Evolutionary conservation across 768 basidiomycete species (phyloP), one percentile per base, ranked within the genome.

Genomic region (Pluteus cervinus): DNA sequence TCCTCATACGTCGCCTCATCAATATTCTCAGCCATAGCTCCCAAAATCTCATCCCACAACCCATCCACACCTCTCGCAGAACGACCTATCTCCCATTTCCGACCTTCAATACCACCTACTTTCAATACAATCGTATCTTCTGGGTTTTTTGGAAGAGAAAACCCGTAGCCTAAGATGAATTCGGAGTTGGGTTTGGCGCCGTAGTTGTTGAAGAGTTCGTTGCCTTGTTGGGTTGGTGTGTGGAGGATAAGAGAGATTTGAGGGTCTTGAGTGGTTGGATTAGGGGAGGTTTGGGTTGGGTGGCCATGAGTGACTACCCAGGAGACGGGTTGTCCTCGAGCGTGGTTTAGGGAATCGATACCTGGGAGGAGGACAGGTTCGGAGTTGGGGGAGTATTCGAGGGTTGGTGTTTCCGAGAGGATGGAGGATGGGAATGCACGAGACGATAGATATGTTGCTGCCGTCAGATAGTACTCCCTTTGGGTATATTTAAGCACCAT

Each of bases 81-180:
- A 8, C 85, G 71, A 10, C 81, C 79, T 8, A 84, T 62, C 39
- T 81, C 75, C 75, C 83, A 86, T 49, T 62, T 71, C 38, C 59
- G 57, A 1, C 67, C 61, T 16, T 61, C 45, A 1, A 55, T 51
- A 1, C 83, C 79, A 10, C 83, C 83, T 26, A 94, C 62, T 43
- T 81, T 81, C 23, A 96, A 72, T 1, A 85, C 67, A 48, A 93
- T 83, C 1, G 84, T 86, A 51, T 96, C 93, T 51, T 91, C 87
- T 0, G 83, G 84, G 46, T 96, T 96, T 20, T 76, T 45, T 2
- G 72, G 62, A 3, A 93, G 54, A 0, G 86, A 76, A 60, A 97
- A 98, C 1, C 94, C 93, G 52, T 96, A 97, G 4, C 87, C 90
- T 4, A 97, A 71, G 31, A 97, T 76, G 29, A 97, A 72, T 57